These are phyloP conservation scores for Malassezia vespertilionis DNA, from an alignment of 1,284 basidiomycete genomes.

Conservation along the genomic window DNA sequence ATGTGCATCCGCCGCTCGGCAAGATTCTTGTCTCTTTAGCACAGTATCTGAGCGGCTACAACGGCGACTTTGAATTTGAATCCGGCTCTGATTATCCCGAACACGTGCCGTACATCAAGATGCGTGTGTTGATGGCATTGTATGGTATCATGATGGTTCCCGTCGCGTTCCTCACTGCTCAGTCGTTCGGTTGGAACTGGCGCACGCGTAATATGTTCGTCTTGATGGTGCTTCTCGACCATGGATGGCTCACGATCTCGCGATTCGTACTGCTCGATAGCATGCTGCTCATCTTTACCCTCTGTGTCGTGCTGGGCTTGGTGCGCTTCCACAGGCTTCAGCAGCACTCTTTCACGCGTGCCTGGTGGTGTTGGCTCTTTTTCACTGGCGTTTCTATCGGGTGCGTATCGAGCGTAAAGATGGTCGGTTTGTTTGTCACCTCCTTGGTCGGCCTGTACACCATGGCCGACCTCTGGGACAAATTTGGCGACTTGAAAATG, in stretches of 20 bases:
- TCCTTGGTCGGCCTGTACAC: conserved; percentile 90
- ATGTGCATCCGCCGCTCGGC: conserved; percentile 78
- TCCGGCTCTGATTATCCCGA: conserved; percentile 76
- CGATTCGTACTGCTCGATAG: conserved; percentile 95
- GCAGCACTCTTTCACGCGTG: conserved; percentile 77
- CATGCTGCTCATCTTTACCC: conserved; percentile 95
- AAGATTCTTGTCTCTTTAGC: conserved; percentile 97
- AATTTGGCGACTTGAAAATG: conserved; percentile 92
- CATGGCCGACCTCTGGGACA: conserved; percentile 94
- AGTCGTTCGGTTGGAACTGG: conserved; percentile 84
- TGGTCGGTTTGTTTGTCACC: conserved; percentile 90
- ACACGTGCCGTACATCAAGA: conserved; percentile 77
- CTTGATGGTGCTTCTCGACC: conserved; percentile 78
- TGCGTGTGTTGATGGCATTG: conserved; percentile 84
- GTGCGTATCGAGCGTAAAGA: conserved; percentile 90
- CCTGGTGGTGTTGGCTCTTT: conserved; percentile 93
- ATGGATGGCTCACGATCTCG: conserved; percentile 90
- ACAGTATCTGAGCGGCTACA: conserved; percentile 79
- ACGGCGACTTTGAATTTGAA: conserved; percentile 87
- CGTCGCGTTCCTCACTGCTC: conserved; percentile 86
- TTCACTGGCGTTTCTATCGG: conserved; percentile 88
- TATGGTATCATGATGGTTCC: conserved; percentile 94
- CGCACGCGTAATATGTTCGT: conserved; percentile 83
- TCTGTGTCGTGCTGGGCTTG: conserved; percentile 86
- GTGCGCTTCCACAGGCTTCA: conserved; percentile 95